Conservation (phyloP, 202 grass and related monocot genomes). For the Zoysia matrella region DNA sequence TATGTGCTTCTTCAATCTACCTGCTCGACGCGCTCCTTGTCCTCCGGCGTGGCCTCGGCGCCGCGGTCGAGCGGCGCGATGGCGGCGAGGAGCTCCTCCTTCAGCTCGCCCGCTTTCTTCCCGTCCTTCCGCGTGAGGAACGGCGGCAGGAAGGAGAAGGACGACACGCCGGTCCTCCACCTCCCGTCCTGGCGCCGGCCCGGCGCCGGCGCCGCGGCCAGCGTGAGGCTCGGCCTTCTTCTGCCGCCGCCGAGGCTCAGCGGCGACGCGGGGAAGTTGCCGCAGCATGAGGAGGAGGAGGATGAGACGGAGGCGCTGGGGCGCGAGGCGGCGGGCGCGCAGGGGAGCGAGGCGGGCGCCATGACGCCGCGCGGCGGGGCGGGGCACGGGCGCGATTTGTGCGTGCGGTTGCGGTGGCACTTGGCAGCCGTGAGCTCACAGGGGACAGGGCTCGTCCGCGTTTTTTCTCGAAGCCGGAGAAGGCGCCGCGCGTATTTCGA, state of each 20-base stretch:
- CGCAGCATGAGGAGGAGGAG: neutral
- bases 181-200: neutral
- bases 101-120: slow-evolving; percentile 64
- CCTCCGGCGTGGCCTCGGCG: slow-evolving; percentile 64
- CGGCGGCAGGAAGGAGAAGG: slow-evolving; percentile 72
- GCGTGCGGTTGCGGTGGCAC: slow-evolving; percentile 8
- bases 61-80: slow-evolving; percentile 83
- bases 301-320: neutral
- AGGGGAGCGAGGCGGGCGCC: slow-evolving; percentile 41
- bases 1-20: slow-evolving; percentile 21
- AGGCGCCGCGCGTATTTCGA: slow-evolving; percentile 28
- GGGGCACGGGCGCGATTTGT: slow-evolving; percentile 3
- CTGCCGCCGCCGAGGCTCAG: neutral
- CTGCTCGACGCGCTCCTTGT: slow-evolving; percentile 73
- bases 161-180: slow-evolving; percentile 72
- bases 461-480: slow-evolving; percentile 19
- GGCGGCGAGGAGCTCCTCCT: slow-evolving; percentile 73
- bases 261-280: neutral
- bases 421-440: neutral
- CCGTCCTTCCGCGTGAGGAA: slow-evolving; percentile 51
- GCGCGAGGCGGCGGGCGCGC: slow-evolving; percentile 11
- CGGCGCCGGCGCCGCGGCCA: neutral
- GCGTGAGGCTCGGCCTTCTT: neutral
- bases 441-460: neutral
- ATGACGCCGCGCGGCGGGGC: slow-evolving; percentile 35